Percentiles rank a stretch among this genome's conserved stretches.
Conservation (phyloP, 1,284 basidiomycete species). For the Ustilago loliicola region DNA sequence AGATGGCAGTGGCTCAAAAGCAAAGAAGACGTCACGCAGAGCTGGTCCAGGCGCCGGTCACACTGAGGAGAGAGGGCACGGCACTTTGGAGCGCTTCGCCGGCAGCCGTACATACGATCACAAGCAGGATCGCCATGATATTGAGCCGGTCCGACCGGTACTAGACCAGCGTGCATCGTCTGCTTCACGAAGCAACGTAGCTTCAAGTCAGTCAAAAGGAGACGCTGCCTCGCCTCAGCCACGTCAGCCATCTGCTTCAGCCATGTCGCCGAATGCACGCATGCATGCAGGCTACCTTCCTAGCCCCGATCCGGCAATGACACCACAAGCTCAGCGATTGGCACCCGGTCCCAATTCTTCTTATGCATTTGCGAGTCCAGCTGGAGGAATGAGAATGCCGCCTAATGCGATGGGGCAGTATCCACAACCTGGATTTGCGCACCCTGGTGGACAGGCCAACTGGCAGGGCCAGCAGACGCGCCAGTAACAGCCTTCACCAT, state of each 20-base stretch:
- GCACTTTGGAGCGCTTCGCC: slow-evolving; percentile 43
- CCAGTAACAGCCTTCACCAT: slow-evolving; percentile 6
- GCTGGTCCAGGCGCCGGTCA: slow-evolving; percentile 11
- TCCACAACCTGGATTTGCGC: slow-evolving; percentile 7
- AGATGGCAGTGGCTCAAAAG: slow-evolving; percentile 40
- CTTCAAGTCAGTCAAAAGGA: not conserved
- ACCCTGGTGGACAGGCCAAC: not conserved
- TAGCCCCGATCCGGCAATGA: slow-evolving; percentile 13
- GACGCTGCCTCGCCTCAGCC: slow-evolving; percentile 14
- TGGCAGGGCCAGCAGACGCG: not conserved
- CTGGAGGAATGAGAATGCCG: slow-evolving; percentile 25
- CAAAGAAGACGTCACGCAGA: slow-evolving; percentile 26
- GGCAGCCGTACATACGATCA: slow-evolving; percentile 43
- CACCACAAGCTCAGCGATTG: slow-evolving; percentile 31
- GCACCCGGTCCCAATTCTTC: slow-evolving; percentile 33
- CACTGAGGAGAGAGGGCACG: slow-evolving; percentile 31
- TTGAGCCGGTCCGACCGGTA: slow-evolving; percentile 24
- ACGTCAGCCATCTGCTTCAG: slow-evolving; percentile 6
- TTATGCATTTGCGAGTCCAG: slow-evolving; percentile 36
- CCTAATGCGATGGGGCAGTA: slow-evolving; percentile 10
- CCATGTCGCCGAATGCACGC: slow-evolving; percentile 35
- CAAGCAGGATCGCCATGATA: slow-evolving; percentile 44
- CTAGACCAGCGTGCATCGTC: slow-evolving; percentile 9
- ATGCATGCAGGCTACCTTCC: slow-evolving; percentile 22
- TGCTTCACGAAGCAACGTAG: not conserved